Evolutionary conservation across 2,329 filamentous ascomycete species (phyloP).

Genomic region (Colletotrichum lentis): DNA sequence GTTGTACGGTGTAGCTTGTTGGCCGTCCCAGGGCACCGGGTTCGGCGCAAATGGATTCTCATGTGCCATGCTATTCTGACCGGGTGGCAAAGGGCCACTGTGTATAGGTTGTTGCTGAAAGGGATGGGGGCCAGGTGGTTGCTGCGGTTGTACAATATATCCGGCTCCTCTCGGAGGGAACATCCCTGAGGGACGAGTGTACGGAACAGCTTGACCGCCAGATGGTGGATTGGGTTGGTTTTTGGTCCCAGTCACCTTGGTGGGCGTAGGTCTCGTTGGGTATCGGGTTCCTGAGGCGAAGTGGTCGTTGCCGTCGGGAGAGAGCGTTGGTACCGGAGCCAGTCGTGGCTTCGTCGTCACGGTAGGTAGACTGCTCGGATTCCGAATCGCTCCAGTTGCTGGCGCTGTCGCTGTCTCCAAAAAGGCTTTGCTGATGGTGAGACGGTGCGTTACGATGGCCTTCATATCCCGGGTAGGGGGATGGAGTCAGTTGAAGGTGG

Average conservation of each 20-base stretch:
- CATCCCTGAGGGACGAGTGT: not conserved
- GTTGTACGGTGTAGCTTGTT: not conserved
- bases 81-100: not conserved
- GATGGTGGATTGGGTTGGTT: not conserved
- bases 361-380: not conserved
- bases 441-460: not conserved
- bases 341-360: not conserved
- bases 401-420: not conserved
- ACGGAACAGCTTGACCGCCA: not conserved
- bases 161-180: not conserved
- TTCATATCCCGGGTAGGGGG: not conserved
- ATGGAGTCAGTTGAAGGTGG: not conserved
- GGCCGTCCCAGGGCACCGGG: not conserved
- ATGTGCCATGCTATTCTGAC: not conserved
- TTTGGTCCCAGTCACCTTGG: not conserved
- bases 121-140: not conserved
- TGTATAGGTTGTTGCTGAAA: not conserved
- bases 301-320: not conserved
- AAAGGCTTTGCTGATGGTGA: not conserved
- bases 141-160: not conserved
- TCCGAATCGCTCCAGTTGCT: not conserved
- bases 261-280: not conserved
- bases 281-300: not conserved
- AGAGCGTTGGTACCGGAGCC: not conserved
- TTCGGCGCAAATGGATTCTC: not conserved